These are phyloP conservation scores for Sutorius eximius DNA, from an alignment of 1,284 basidiomycete genomes.

Conservation along the genomic window DNA sequence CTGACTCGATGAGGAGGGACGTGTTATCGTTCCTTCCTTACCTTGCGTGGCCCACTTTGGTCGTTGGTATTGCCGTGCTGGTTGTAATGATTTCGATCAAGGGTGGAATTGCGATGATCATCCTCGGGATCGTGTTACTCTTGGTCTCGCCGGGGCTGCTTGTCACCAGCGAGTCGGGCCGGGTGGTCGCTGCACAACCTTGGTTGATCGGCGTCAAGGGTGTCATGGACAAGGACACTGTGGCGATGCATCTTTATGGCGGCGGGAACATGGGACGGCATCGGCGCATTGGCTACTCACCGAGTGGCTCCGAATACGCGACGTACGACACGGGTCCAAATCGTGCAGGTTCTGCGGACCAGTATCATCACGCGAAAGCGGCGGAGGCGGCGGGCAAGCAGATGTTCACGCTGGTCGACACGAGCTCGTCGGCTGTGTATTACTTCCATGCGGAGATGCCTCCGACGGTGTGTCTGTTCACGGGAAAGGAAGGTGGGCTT, in stretches of 20 bases:
- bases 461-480: constrained; percentile 21
- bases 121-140: neutral
- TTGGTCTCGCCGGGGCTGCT: neutral
- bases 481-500: constrained; percentile 19
- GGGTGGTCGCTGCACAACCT: constrained; percentile 9
- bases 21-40: constrained; percentile 9
- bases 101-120: neutral
- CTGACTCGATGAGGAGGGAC: constrained; percentile 11
- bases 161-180: constrained; percentile 4
- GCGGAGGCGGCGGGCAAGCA: neutral
- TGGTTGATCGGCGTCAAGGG: constrained; percentile 19
- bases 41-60: constrained; percentile 1
- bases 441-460: constrained; percentile 17
- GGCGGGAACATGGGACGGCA: neutral
- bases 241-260: constrained; percentile 10
- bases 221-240: constrained; percentile 4
- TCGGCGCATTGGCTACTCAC: constrained; percentile 7
- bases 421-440: constrained; percentile 13
- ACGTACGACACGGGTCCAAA: neutral
- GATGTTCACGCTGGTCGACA: constrained; percentile 18
- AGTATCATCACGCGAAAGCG: neutral
- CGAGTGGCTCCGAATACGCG: constrained; percentile 15
- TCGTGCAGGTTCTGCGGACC: neutral
- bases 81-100: neutral
- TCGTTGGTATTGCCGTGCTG: neutral